Conservation (phyloP, 2,329 filamentous ascomycete genomes). For the Graphilbum ipis-grandicollis region DNA sequence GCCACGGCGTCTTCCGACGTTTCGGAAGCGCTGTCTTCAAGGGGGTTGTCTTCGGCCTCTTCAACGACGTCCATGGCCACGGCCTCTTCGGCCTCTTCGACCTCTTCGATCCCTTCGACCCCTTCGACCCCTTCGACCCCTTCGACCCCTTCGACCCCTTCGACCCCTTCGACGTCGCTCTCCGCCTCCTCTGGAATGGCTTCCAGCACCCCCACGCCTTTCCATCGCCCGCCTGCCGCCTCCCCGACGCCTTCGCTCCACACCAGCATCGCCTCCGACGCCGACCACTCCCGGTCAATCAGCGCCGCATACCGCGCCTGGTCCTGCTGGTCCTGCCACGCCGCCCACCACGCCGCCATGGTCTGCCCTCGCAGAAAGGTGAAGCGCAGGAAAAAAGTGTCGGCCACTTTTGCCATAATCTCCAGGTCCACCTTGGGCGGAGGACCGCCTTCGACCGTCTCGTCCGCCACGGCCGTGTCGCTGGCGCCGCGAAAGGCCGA, state of each 20-base stretch:
- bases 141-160: not conserved
- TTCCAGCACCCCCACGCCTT: not conserved
- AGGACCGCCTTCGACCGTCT: constrained; percentile 8
- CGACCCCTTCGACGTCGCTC: not conserved
- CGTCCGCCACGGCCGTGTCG: constrained; percentile 12
- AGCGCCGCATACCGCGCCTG: constrained; percentile 5
- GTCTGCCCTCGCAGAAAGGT: constrained; percentile 6
- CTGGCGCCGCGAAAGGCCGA: constrained; percentile 9
- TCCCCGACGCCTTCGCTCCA: constrained; percentile 4
- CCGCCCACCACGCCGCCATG: constrained; percentile 3
- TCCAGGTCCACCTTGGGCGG: constrained; percentile 9
- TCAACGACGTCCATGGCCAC: not conserved
- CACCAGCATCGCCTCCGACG: constrained; percentile 7
- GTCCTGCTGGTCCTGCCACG: not conserved
- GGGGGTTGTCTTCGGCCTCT: not conserved
- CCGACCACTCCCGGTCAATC: constrained; percentile 9
- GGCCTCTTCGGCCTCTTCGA: not conserved
- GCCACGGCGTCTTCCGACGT: not conserved
- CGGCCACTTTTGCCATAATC: constrained; percentile 10
- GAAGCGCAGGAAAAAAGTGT: constrained; percentile 8
- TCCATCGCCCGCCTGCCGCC: not conserved
- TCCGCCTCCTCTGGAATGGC: not conserved
- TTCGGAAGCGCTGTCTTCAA: not conserved
- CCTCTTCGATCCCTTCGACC: not conserved
- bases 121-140: not conserved